A percentile compares a stretch with the other conserved stretches of the same genome.
Evolutionary conservation across 2,329 filamentous ascomycete species (phyloP).

Genomic region (Cryphonectria radicalis): DNA sequence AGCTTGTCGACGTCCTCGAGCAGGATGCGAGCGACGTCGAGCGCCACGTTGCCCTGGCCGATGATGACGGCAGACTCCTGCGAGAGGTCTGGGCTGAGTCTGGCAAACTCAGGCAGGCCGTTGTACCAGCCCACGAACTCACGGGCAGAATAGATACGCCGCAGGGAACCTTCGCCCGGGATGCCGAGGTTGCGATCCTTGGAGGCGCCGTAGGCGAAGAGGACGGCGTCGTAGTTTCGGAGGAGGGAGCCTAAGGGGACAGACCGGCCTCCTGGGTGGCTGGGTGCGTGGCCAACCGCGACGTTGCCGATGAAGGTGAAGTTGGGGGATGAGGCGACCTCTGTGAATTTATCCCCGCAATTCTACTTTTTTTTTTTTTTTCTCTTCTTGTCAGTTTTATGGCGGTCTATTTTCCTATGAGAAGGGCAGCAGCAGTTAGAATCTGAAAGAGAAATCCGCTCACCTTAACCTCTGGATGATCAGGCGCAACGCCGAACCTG

Average conservation of each 20-base stretch:
- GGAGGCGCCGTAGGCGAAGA: conserved; percentile 92
- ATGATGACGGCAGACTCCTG: conserved; percentile 83
- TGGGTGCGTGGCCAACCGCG: conserved; percentile 64
- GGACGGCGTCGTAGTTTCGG: conserved; percentile 86
- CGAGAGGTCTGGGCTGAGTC: conserved; percentile 73
- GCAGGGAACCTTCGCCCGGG: conserved; percentile 73
- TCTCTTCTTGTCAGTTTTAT: background rate
- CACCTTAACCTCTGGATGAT: conserved; percentile 98
- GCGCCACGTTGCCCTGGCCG: conserved; percentile 93
- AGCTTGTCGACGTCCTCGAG: conserved; percentile 76
- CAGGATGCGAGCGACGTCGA: conserved; percentile 90
- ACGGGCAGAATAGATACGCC: conserved; percentile 83
- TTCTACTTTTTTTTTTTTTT: conserved; percentile 60
- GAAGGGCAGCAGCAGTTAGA: too few relatives aligned
- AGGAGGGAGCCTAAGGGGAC: conserved; percentile 72
- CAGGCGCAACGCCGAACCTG: conserved; percentile 93
- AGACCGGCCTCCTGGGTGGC: conserved; percentile 47
- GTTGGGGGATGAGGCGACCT: conserved; percentile 78
- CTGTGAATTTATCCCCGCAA: conserved; percentile 90
- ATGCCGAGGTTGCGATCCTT: conserved; percentile 80
- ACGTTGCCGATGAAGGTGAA: conserved; percentile 95
- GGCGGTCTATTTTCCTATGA: background rate
- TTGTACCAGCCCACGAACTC: conserved; percentile 99
- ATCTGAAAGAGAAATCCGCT: background rate
- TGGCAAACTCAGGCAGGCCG: conserved; percentile 80